These are phyloP conservation scores for Pseudomicrostroma phylloplanum DNA, from an alignment of 1,284 basidiomycete species.

Conservation along the genomic window DNA sequence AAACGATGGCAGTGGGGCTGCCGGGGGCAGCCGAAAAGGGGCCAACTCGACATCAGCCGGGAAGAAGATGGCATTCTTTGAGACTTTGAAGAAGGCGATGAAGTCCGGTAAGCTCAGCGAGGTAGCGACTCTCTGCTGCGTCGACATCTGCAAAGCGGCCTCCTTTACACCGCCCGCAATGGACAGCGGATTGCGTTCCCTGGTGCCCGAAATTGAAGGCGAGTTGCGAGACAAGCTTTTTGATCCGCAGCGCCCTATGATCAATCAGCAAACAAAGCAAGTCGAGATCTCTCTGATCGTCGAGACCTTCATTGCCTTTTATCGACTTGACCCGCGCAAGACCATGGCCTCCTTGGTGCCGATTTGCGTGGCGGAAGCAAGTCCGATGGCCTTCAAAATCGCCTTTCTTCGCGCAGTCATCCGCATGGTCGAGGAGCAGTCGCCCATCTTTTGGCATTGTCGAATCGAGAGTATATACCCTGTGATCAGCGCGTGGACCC, in stretches of 20 bases:
- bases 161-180: constrained; percentile 58
- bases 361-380: constrained; percentile 28
- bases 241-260: constrained; percentile 28
- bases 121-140: constrained; percentile 65
- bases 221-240: constrained; percentile 42
- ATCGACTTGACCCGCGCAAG: constrained; percentile 39
- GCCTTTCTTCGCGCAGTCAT: constrained; percentile 36
- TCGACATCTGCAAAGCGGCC: constrained; percentile 76
- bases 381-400: constrained; percentile 33
- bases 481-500: constrained; percentile 24
- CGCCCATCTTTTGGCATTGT: constrained; percentile 30
- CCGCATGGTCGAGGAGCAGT: constrained; percentile 29
- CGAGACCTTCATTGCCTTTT: constrained; percentile 43
- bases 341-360: constrained; percentile 34
- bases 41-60: constrained; percentile 21
- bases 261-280: constrained; percentile 23
- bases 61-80: constrained; percentile 54
- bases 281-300: constrained; percentile 43
- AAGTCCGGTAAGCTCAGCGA: constrained; percentile 55
- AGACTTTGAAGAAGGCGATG: constrained; percentile 47
- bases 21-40: constrained; percentile 24
- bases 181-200: constrained; percentile 60
- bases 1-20: constrained; percentile 46
- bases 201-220: constrained; percentile 55
- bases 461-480: constrained; percentile 34